These are phyloP conservation scores for Colletotrichum gloeosporioides DNA, from an alignment of 2,329 filamentous ascomycete species.

Conservation along the genomic window DNA sequence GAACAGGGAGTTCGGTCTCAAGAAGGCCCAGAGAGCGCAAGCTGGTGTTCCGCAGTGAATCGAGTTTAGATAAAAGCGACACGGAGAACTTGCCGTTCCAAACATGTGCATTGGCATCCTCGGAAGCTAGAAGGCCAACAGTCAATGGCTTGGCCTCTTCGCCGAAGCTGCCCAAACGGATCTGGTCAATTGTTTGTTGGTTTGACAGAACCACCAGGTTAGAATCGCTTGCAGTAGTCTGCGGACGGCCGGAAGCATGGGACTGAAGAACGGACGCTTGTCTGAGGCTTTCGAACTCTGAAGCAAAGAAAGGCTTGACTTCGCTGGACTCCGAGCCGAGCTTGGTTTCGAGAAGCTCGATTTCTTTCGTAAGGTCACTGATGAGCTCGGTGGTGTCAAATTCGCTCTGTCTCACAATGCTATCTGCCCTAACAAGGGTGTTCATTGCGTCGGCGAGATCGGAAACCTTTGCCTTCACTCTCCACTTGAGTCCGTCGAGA, in stretches of 20 bases:
- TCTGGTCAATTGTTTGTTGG: constrained; percentile 45
- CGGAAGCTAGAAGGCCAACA: constrained; percentile 10
- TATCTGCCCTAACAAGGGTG: constrained; percentile 61
- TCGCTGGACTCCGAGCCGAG: constrained; percentile 46
- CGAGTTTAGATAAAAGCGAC: constrained; percentile 61
- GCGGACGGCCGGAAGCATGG: constrained; percentile 11
- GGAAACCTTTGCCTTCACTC: constrained; percentile 53
- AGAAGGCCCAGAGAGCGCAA: constrained; percentile 67
- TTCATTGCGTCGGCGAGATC: constrained; percentile 59
- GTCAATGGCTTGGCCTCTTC: constrained; percentile 13
- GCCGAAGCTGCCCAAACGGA: constrained; percentile 36
- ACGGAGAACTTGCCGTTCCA: constrained; percentile 46
- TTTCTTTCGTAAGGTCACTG: constrained; percentile 53
- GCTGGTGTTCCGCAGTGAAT: constrained; percentile 55
- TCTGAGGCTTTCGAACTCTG: constrained; percentile 62
- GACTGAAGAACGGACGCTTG: constrained; percentile 54
- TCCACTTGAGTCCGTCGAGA: constrained; percentile 69
- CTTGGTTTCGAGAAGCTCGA: constrained; percentile 54
- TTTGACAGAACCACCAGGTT: constrained; percentile 56
- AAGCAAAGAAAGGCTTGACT: constrained; percentile 54
- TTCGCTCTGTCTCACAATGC: constrained; percentile 54
- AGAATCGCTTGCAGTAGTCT: constrained; percentile 24
- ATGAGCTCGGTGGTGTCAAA: constrained; percentile 53
- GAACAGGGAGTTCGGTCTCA: constrained; percentile 67
- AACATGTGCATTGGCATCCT: constrained; percentile 20